Conservation (phyloP, 2,329 filamentous ascomycete species). For the Fusarium sp. region DNA sequence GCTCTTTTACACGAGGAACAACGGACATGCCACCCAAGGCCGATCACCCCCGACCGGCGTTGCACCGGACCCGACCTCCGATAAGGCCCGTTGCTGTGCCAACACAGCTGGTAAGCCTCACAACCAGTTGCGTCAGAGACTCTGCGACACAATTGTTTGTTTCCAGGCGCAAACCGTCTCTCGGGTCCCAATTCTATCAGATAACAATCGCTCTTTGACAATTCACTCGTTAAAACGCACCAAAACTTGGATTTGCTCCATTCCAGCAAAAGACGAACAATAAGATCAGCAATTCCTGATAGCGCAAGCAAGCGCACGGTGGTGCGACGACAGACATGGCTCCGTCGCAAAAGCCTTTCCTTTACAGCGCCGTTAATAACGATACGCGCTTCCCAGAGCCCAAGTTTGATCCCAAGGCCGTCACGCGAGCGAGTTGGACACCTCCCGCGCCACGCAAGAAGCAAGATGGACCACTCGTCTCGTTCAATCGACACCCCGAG, state of each 20-base stretch:
- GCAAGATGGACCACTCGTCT: constrained; percentile 77
- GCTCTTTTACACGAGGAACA: constrained; percentile 15
- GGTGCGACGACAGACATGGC: constrained; percentile 34
- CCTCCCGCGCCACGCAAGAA: constrained; percentile 69
- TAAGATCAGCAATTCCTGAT: constrained; percentile 9
- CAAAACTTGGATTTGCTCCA: constrained; percentile 13
- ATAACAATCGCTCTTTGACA: constrained; percentile 31
- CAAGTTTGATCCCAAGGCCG: constrained; percentile 86
- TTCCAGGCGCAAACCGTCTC: constrained; percentile 14
- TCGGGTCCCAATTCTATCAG: constrained; percentile 18
- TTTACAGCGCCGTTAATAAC: constrained; percentile 69
- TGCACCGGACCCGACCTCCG: constrained; percentile 24
- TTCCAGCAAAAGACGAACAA: constrained; percentile 18
- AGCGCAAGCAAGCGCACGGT: constrained; percentile 24
- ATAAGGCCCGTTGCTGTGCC: constrained; percentile 37
- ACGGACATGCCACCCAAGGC: background rate
- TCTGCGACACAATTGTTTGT: constrained; percentile 21
- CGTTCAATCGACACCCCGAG: constrained; percentile 90
- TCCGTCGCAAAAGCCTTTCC: constrained; percentile 66
- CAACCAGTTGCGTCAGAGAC: constrained; percentile 28
- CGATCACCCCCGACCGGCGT: constrained; percentile 11
- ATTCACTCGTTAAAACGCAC: constrained; percentile 8
- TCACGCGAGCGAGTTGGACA: constrained; percentile 80
- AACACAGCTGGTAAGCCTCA: constrained; percentile 28
- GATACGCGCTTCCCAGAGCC: constrained; percentile 63